Evolutionary conservation across 306 rosid genomes (phyloP), one percentile per base, ranked within the genome.

Genomic region (Vigna radiata): DNA sequence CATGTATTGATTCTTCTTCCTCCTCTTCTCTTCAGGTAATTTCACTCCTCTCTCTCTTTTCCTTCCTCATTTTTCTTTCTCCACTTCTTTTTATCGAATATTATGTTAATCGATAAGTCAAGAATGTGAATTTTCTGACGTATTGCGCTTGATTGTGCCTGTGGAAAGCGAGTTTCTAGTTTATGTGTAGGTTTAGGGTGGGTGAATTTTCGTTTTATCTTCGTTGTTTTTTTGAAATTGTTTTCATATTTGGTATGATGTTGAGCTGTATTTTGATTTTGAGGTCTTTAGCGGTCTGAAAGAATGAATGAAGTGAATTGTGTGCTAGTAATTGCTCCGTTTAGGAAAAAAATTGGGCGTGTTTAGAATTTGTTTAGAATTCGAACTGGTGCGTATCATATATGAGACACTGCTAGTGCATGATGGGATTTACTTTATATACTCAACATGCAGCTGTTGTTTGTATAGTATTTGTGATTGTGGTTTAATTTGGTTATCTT

Each of bases 1-100:
- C 17, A 82, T 85, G 88, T 54, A 54, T 70, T 85, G 82, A 85
- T 85, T 77, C 68, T 41, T 64, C 53, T 49, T 49, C 71, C 25
- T 29, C 69, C n/a, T 77, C 60, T 70, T 49, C 58, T 78, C 31
- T 49, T 17, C 1, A 5, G 69, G 88, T 85, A 82, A 66, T 69
- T 56, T 50, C 13, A 7, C 43, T 71, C 13, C 3, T 47, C n/a
- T 29, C 43, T 47, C n/a, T 10, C 10, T 72, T 12, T 29, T 72
- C 13, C 1, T 37, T 18, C 33, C 27, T 31, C 7, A 15, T 60
- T 73, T 12, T 74, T 7, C 29, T 43, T 9, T 49, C 13, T 65
- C 1, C 14, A 61, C 48, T 70, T 64, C 2, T 10, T 7, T 18
- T 47, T 19, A 52, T 52, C 41, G 3, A 17, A 14, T 27, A 39